Evolutionary conservation across 2,329 filamentous ascomycete genomes (phyloP), one percentile per base, ranked within the genome.

Genomic region (Cladophialophora chaetospira): DNA sequence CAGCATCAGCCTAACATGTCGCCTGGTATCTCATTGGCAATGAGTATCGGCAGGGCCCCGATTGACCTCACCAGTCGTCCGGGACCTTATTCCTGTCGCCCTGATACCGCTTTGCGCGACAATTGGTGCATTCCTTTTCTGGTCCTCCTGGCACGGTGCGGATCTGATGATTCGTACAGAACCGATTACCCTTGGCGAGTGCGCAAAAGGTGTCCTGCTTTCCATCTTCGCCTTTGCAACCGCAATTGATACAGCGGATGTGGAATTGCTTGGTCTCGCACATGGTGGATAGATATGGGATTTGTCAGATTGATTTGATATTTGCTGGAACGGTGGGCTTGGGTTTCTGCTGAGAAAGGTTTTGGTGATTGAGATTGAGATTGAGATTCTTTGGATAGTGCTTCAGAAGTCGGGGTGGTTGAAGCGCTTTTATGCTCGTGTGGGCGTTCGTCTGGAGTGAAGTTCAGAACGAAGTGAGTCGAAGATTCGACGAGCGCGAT

Each of bases 181-280:
- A 53, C 36, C 57, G 57, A 43, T 57, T 57, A 25, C 40, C 45
- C 19, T 60, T 60, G 9, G 57, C 46, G 3, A 35, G 45, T 11
- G 54, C 48, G 49, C 57, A 57, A 3, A 57, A 38, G 33, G 29
- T 44, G 23, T 44, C 35, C 42, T 53, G 15, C 25, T 29, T 5
- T 31, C 28, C 33, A 48, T 35, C 8, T 35, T 44, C 29, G 23
- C 57, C 57, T 42, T 57, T 60, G 52, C 57, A 60, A 33, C 44
- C 53, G 26, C 38, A 35, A 19, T 43, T 36, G 2, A 53, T 43
- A 40, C 57, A 60, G 29, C 47, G 49, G 44, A 36, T 19, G 35
- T 60, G 57, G 29, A 57, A 48, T 40, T 49, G 53, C 15, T 50
- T 53, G 17, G 57, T 57, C 42, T 57, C 57, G 49, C 57, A 60